Conservation (phyloP, 495 filamentous ascomycete genomes). For the Parachaetomium inaequale region DNA sequence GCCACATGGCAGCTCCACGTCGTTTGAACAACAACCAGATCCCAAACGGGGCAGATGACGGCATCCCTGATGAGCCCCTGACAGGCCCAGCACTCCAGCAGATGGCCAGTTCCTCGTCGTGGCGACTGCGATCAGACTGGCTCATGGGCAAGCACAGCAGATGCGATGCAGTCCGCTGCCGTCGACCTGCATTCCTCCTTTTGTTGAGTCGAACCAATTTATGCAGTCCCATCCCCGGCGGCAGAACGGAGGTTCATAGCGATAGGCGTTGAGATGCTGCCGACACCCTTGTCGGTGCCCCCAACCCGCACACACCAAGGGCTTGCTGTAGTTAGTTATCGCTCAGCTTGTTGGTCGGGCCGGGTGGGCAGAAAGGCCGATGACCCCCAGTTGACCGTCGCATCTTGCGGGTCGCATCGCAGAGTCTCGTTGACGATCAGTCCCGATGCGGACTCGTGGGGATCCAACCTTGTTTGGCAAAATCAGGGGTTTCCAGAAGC, state of each 20-base stretch:
- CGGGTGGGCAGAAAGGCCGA: neutral
- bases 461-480: conserved; percentile 4
- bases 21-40: neutral
- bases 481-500: conserved; percentile 1
- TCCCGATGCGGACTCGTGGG: conserved; percentile 6
- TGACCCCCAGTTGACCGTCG: neutral
- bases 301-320: neutral
- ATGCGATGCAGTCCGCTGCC: conserved; percentile 5
- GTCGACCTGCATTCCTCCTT: neutral
- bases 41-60: neutral
- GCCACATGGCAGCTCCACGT: conserved; percentile 7
- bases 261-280: conserved; percentile 14
- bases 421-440: conserved; percentile 5
- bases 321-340: neutral
- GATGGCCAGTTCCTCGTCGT: neutral
- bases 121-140: neutral
- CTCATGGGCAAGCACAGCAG: neutral
- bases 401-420: conserved; percentile 6
- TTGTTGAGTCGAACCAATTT: conserved; percentile 1
- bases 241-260: neutral
- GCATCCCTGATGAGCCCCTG: neutral
- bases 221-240: conserved; percentile 7
- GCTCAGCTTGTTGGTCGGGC: neutral
- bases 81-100: neutral
- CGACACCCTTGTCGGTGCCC: neutral